Base-by-base conservation (phyloP, 2,329 filamentous ascomycete species). In the Scedosporium minutisporum region DNA sequence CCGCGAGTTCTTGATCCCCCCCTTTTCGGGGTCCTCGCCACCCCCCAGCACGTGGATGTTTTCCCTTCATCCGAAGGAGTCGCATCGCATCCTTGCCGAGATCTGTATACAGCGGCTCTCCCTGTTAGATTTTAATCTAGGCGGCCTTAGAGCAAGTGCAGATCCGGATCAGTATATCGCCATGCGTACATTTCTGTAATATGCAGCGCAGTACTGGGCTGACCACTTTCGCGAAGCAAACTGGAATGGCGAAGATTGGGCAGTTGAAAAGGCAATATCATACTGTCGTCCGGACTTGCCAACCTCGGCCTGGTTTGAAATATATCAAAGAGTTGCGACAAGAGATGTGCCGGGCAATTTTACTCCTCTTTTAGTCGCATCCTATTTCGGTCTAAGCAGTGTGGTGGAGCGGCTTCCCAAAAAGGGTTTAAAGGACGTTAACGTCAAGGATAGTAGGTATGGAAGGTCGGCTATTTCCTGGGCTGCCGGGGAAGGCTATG, bases 1-100 rank as follows among this genome's bases (percentile, higher is more conserved):
- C 9, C 71, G 70, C 64, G 71, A 72, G 48, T 73, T 71, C 44
- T 67, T 73, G 38, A 55, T 63, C 27, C 27, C 27, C 27, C 27
- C 27, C 5, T 6, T 6, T 6, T 29, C 27, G 27, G 27, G 27
- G 27, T 6, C 27, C 6, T 29, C 27, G 27, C 27, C 27, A 29
- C 27, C 27, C 6, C 27, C 6, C 27, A 29, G 27, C 10, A 18
- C 1, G 38, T 63, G 62, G 63, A 60, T 38, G n/a, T 12, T 16
- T 58, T 42, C 57, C 6, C 57, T 58, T 41, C 27, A 33, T 33
- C 23, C 57, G n/a, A 33, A 16, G 18, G 27, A 58, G 6, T 58
- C 57, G 7, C 23, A 58, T n/a, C 27, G 27, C 9, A 33, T 38
- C 10, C 12, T 58, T 29, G 10, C 57, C 57, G 14, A 41, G 4